These are phyloP conservation scores for Blumeria hordei DNA, from an alignment of 2,329 filamentous ascomycete species.

Conservation along the genomic window DNA sequence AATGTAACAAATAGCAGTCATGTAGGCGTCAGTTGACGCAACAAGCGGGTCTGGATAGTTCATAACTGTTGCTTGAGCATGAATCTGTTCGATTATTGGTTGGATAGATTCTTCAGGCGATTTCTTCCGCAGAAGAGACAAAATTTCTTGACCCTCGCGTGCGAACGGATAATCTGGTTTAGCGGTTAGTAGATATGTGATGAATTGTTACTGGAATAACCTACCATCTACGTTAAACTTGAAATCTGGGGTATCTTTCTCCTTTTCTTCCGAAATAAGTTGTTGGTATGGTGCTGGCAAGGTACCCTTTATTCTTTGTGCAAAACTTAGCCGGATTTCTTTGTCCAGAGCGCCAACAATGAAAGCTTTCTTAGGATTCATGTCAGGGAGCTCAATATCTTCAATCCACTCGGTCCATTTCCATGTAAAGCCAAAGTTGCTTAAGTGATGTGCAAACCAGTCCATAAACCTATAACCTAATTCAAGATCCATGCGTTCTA, in stretches of 20 bases:
- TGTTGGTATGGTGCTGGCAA: slow-evolving; percentile 61
- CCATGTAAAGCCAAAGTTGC: slow-evolving; percentile 98
- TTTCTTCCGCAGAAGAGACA: slow-evolving; percentile 59
- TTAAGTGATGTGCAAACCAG: slow-evolving; percentile 94
- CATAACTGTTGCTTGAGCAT: slow-evolving; percentile 46
- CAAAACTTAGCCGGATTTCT: slow-evolving; percentile 89
- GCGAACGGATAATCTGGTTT: slow-evolving; percentile 51
- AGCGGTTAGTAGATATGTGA: slow-evolving; percentile 5
- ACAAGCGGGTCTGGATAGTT: slow-evolving; percentile 52
- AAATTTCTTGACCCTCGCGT: slow-evolving; percentile 60
- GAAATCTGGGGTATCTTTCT: slow-evolving; percentile 89
- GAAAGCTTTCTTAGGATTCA: slow-evolving; percentile 82
- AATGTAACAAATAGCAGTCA: slow-evolving; percentile 79
- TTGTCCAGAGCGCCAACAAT: slow-evolving; percentile 81
- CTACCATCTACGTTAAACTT: slow-evolving; percentile 60
- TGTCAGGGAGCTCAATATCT: slow-evolving; percentile 50
- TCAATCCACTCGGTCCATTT: slow-evolving; percentile 97
- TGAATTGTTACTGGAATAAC: slow-evolving; percentile 13
- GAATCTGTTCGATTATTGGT: slow-evolving; percentile 54
- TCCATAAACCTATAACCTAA: slow-evolving; percentile 72
- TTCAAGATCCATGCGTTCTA: slow-evolving; percentile 67
- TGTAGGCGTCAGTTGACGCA: slow-evolving; percentile 76
- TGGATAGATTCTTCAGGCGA: slow-evolving; percentile 72
- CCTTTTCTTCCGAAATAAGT: slow-evolving; percentile 66
- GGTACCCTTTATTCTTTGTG: slow-evolving; percentile 85